A percentile compares a stretch with the other conserved stretches of the same genome.
Conservation (phyloP, 2,329 filamentous ascomycete species). For the Fonsecaea pugnacius region DNA sequence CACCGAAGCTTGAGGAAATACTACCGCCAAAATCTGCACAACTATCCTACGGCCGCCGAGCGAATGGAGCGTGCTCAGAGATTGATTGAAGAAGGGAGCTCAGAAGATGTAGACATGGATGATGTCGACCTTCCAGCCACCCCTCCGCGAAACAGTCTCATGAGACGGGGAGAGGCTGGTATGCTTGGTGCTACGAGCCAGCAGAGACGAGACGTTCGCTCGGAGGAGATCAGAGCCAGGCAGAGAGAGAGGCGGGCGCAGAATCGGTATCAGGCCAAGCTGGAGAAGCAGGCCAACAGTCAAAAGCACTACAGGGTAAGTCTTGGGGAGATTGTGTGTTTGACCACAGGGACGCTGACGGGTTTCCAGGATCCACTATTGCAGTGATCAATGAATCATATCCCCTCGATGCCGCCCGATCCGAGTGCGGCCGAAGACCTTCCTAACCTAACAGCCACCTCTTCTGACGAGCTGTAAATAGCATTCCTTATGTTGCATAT, state of each 20-base stretch:
- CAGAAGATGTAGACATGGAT: slow-evolving; percentile 56
- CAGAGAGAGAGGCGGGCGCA: slow-evolving; percentile 66
- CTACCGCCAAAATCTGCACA: slow-evolving; percentile 88
- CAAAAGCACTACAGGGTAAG: slow-evolving; percentile 74
- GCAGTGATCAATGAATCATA: slow-evolving; percentile 28
- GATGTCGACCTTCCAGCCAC: slow-evolving; percentile 38
- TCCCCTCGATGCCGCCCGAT: not conserved
- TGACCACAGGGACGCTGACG: slow-evolving; percentile 18
- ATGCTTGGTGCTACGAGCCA: slow-evolving; percentile 77
- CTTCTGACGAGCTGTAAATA: not conserved
- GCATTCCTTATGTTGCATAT: slow-evolving; percentile 15
- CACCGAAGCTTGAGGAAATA: slow-evolving; percentile 87
- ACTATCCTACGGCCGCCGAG: slow-evolving; percentile 78
- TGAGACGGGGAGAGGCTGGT: slow-evolving; percentile 74
- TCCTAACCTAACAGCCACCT: slow-evolving; percentile 5
- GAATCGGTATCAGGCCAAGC: slow-evolving; percentile 68
- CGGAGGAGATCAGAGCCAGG: slow-evolving; percentile 70
- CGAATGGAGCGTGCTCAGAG: slow-evolving; percentile 59
- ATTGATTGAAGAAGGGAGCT: slow-evolving; percentile 50
- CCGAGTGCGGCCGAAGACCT: not conserved
- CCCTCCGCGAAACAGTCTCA: slow-evolving; percentile 45
- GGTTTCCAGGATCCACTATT: slow-evolving; percentile 33
- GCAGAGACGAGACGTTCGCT: slow-evolving; percentile 71
- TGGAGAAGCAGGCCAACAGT: slow-evolving; percentile 75
- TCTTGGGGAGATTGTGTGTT: slow-evolving; percentile 28